Evolutionary conservation across 257 asterid species (phyloP).

Genomic region (Solanum commersonii): DNA sequence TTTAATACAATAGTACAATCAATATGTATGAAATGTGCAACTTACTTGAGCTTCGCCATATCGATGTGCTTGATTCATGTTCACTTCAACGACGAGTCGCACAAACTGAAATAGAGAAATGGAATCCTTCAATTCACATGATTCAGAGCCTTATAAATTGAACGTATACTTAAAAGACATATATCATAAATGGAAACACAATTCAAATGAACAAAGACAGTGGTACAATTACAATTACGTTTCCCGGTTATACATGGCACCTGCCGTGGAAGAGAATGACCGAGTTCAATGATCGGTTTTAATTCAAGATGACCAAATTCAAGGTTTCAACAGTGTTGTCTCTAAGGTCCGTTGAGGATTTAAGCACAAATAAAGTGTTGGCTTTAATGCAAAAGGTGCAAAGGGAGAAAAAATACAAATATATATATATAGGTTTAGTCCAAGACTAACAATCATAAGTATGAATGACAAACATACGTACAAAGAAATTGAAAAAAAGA

Average conservation of each 20-base stretch:
- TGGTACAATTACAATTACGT: background rate
- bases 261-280: background rate
- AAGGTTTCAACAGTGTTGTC: background rate
- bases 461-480: background rate
- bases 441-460: background rate
- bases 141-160: background rate
- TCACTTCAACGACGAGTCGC: background rate
- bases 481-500: background rate
- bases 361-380: too few relatives aligned
- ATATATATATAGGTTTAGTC: too few relatives aligned
- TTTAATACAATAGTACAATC: background rate
- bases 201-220: background rate
- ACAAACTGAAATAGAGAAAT: background rate
- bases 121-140: background rate
- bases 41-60: constrained; percentile 57
- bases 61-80: constrained; percentile 40
- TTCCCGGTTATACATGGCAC: background rate
- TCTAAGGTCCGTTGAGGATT: background rate
- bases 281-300: background rate
- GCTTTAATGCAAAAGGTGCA: background rate
- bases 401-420: background rate
- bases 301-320: background rate
- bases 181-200: background rate
- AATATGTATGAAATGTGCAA: background rate
- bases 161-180: background rate